A percentile compares a stretch with the other conserved stretches of the same genome.
Evolutionary conservation across 495 filamentous ascomycete species (phyloP).

Genomic region (Aspergillus haitiensis): DNA sequence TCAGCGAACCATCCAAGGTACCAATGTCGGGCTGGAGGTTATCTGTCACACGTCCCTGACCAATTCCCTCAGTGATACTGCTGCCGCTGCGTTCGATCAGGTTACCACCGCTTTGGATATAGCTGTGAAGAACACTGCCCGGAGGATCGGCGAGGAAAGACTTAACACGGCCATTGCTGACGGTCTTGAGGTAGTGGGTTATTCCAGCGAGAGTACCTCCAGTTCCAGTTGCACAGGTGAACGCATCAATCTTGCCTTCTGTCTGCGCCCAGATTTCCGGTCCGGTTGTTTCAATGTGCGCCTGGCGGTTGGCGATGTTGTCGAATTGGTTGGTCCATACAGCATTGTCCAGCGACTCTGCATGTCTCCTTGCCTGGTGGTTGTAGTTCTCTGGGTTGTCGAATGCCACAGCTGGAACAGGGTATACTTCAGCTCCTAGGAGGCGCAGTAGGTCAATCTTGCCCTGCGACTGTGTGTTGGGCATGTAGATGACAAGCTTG

Average conservation of each 20-base stretch:
- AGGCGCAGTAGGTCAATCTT: constrained; percentile 93
- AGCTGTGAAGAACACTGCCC: constrained; percentile 86
- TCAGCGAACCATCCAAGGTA: constrained; percentile 80
- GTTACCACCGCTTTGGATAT: constrained; percentile 82
- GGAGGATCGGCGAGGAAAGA: constrained; percentile 91
- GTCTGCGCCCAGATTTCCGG: constrained; percentile 99
- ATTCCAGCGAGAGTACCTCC: constrained; percentile 88
- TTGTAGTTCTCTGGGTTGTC: constrained; percentile 98
- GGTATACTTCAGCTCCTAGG: constrained; percentile 94
- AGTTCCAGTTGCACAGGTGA: constrained; percentile 93
- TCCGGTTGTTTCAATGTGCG: constrained; percentile 94
- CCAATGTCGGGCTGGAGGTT: constrained; percentile 85
- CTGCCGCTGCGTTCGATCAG: constrained; percentile 77
- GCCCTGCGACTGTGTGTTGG: constrained; percentile 95
- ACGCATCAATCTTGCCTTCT: constrained; percentile 80
- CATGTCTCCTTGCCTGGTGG: constrained; percentile 88
- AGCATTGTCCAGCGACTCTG: constrained; percentile 80
- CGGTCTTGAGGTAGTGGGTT: constrained; percentile 85
- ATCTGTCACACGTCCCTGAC: constrained; percentile 93
- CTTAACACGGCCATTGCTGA: constrained; percentile 78
- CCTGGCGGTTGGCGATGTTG: constrained; percentile 88
- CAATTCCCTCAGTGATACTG: constrained; percentile 96
- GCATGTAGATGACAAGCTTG: constrained; percentile 98
- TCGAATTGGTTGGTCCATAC: constrained; percentile 99
- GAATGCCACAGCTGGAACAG: constrained; percentile 96